Evolutionary conservation across 805 yeast species (phyloP).

Genomic region (Debaryomyces prosopidis): DNA sequence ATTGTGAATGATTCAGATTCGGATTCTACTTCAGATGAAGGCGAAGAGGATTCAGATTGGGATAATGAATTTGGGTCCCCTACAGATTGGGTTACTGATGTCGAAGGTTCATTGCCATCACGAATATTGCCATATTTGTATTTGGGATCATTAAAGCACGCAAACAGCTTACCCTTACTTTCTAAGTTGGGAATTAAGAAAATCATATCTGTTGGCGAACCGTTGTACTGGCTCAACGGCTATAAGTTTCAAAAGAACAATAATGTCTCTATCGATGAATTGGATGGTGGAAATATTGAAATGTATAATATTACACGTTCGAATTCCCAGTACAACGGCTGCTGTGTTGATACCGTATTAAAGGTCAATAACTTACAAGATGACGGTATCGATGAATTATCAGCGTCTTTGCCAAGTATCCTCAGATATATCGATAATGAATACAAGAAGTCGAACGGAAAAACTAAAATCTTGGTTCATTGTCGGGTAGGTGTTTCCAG

Average conservation of each 20-base stretch:
- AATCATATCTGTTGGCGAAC: constrained; percentile 86
- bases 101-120: constrained; percentile 78
- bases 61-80: constrained; percentile 1
- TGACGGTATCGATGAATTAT: constrained; percentile 84
- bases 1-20: constrained; percentile 17
- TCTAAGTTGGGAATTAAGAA: constrained; percentile 65
- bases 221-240: constrained; percentile 58
- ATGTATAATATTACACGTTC: constrained; percentile 25
- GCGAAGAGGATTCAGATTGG: not conserved
- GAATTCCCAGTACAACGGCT: constrained; percentile 5
- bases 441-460: constrained; percentile 21
- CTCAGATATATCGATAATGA: constrained; percentile 59
- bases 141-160: constrained; percentile 82
- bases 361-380: constrained; percentile 76
- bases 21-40: constrained; percentile 6
- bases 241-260: constrained; percentile 25
- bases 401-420: constrained; percentile 60
- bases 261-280: constrained; percentile 20
- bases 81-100: constrained; percentile 39
- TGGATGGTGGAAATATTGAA: constrained; percentile 34
- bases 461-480: constrained; percentile 61
- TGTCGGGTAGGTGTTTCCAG: constrained; percentile 96
- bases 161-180: constrained; percentile 66
- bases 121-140: constrained; percentile 80
- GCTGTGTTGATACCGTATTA: constrained; percentile 50